Base-by-base conservation (phyloP, 352 stramenopile species). In the Globisporangium orthogonon region DNA sequence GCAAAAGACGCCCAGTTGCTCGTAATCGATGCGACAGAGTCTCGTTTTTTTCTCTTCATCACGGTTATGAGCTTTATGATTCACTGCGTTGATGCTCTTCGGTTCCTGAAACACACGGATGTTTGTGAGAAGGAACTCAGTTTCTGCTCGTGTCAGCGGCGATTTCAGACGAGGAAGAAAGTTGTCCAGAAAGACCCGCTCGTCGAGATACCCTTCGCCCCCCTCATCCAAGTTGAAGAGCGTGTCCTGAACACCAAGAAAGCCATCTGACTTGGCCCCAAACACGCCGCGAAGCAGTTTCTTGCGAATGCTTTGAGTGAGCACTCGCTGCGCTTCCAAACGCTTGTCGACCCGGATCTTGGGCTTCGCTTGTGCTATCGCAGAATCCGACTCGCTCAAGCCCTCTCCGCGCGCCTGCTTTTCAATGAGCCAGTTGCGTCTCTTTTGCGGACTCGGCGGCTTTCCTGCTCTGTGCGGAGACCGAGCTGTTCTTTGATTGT, bases 261-360 rank as follows among this genome's bases (percentile, higher is more conserved):
- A 86, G 0, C 76, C 78, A 6, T 78, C 52, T 1, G 50, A 57
- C 2, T 71, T 58, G 6, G 59, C 35, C 3, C 71, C 65, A 31
- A 75, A 46, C 4, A 85, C 53, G 0, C 78, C 78, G 13, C 58
- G 70, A 10, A 86, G 61, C 9, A 87, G 61, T 60, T 89, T 89
- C 13, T 65, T 66, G 5, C 76, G 76, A 48, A 87, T 73, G 39
- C 70, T 79, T 23, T 74, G 61, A 43, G 65, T 70, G 2, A 83
- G 51, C 17, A 85, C 39, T 0, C 74, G 66, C 50, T 87, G 78
- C 0, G 63, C 68, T 52, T 87, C 76, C 3, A 89, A 52, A 11
- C 74, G 70, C 15, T 65, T 60, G 44, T 86, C 76, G 0, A 86
- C 62, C 4, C 73, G 75, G 30, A 88, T 82, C 13, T 18, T 54